Evolutionary conservation across 257 asterid species (phyloP), one percentile per base, ranked within the genome.

Genomic region (Pogostemon cablin): DNA sequence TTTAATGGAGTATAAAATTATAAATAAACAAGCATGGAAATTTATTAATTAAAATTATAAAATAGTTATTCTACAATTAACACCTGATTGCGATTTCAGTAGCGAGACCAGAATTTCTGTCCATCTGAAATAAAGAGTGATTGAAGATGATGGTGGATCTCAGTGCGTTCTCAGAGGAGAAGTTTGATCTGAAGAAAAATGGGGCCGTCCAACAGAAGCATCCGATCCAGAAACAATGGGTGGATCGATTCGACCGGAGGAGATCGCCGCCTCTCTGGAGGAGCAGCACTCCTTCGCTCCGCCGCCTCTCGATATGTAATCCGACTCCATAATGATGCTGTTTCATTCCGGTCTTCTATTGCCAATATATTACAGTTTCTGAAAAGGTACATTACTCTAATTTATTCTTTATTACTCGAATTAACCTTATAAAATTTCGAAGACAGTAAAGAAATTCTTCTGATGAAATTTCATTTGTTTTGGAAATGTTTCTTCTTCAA

Each of bases 241-340:
- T 89, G 84, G 98, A 95, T 90, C 96, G 79, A 88, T 95, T 93
- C 78, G 78, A 38, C 91, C 96, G 48, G 99, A 95, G 81, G 99
- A 95, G 90, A 95, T 95, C 87, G 85, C 96, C 72, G 82, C 95
- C 63, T 85, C 98, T 41, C 95, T 95, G 57, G 99, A 95, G 79
- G 99, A 95, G 80, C 99, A 89, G 92, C 99, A 5, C 87, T 91
- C 75, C 93, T 91, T 49, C 99, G 98, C 56, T 88, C 47, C 98
- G 98, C 25, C 10, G 98, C 98, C 67, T 85, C 91, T 2, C 92
- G 98, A 2, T 97, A 95, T 60, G 92, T 89, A 76, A 79, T 86
- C 59, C 98, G 98, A 57, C 97, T 95, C 72, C 92, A 96, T 0
- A 97, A 91, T 37, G 97, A 91, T 62, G 95, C 96, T 3, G 83